Base-by-base conservation (phyloP, 1,284 basidiomycete genomes). In the Apiotrichum laibachii region DNA sequence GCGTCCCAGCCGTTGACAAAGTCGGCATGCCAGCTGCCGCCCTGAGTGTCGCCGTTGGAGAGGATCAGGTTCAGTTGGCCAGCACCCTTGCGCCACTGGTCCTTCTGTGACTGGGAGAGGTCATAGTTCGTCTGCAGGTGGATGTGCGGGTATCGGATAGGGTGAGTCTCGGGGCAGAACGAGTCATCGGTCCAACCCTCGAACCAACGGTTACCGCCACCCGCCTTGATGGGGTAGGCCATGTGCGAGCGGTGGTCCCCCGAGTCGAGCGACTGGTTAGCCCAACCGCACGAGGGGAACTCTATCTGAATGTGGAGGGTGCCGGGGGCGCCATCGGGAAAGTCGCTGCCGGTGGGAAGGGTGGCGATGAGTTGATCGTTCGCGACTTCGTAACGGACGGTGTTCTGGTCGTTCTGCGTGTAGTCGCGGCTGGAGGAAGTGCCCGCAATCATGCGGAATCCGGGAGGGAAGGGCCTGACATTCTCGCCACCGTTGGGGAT, bases 361-460 rank as follows among this genome's bases (percentile, higher is more conserved):
- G n/a, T n/a, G n/a, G n/a, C n/a, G n/a, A n/a, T n/a, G n/a, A n/a
- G n/a, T n/a, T n/a, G n/a, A n/a, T n/a, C n/a, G n/a, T n/a, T n/a
- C n/a, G n/a, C n/a, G n/a, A n/a, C n/a, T n/a, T n/a, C n/a, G 43
- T 52, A 71, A 16, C 35, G 18, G 31, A 56, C 63, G 31, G 65
- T 59, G 13, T 54, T 60, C 9, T 42, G 13, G 26, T 63, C 62
- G 43, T 71, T 60, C 52, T 72, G 73, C 11, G 66, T 65, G 33
- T 72, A 65, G 60, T 73, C 56, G 18, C 71, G 60, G 16, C 37
- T 44, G 56, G 56, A 66, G 19, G 70, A 61, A 5, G 55, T 57
- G 10, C 76, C 77, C 6, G 65, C 59, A 35, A 79, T 62, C 67
- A 77, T 75, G n/a, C 70, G 67, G 33, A 77, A 58, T 15, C 75